Base-by-base conservation (phyloP, 202 grass and related monocot species). In the Setaria italica region DNA sequence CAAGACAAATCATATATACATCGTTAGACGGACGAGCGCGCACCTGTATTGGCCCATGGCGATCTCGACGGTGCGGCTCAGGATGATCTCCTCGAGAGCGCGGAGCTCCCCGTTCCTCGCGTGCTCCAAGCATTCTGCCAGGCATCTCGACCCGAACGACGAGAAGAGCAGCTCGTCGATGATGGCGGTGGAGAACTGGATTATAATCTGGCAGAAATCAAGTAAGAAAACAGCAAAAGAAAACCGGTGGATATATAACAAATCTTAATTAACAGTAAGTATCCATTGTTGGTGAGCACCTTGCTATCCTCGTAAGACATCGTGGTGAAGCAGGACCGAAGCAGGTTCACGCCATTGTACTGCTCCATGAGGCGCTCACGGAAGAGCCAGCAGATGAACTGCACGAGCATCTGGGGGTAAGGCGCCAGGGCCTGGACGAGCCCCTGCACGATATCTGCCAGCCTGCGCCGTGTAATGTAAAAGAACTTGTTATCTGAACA, bases 81-180 rank as follows among this genome's bases (percentile, higher is more conserved):
- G 9, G 21, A 87, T 6, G n/a, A 50, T 1, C 3, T 0, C 13
- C 59, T 74, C 19, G 41, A 90, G 25, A 5, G 4, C 1, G 1
- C 0, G 0, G 35, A 84, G 62, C 67, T 90, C 74, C 1, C 2
- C 7, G 51, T 4, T 3, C 2, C 17, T 79, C 3, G 80, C 67
- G 9, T 62, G 20, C 51, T 1, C 4, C 62, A 75, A 80, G 42
- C 89, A 90, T 7, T 80, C 69, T 0, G 63, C 67, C 2, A 90
- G 21, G 80, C 69, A 69, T 21, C 48, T 69, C 12, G 80, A 87
- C 34, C 89, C 89, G 6, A 4, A 19, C 68, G 80, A 3, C 43
- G 68, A 75, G 32, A 0, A 3, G 69, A 89, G 50, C 60, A 80
- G 0, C 20, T 1, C 2, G 6, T 41, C 0, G 33, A 70, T 0